Evolutionary conservation across 1,284 basidiomycete genomes (phyloP).

Genomic region (Heterobasidion occidentale): DNA sequence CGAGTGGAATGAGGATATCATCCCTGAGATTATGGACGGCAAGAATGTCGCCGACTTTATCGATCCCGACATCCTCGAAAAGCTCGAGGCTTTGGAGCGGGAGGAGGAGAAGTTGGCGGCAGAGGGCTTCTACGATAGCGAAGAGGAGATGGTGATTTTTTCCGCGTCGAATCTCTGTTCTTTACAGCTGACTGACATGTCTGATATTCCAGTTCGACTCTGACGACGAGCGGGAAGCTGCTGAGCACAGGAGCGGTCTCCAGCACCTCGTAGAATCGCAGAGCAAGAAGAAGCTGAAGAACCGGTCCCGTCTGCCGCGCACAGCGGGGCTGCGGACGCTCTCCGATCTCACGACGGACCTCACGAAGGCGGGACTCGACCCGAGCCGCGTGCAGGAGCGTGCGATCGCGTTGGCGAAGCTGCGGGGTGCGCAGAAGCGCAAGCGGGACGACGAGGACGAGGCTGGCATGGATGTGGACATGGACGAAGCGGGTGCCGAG

Average conservation of each 20-base stretch:
- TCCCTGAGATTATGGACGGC: slow-evolving; percentile 96
- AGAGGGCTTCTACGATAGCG: slow-evolving; percentile 92
- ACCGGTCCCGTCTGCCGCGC: slow-evolving; percentile 78
- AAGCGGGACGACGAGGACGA: slow-evolving; percentile 44
- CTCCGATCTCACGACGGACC: slow-evolving; percentile 72
- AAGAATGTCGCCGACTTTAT: slow-evolving; percentile 99
- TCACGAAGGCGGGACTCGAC: slow-evolving; percentile 87
- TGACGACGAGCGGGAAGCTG: slow-evolving; percentile 84
- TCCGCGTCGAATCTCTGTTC: slow-evolving; percentile 1
- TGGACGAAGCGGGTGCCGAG: slow-evolving; percentile 36
- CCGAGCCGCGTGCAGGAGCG: slow-evolving; percentile 85
- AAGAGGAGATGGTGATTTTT: slow-evolving; percentile 69
- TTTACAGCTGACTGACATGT: slow-evolving; percentile 1
- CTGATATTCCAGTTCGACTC: slow-evolving; percentile 62
- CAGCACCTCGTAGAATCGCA: slow-evolving; percentile 76
- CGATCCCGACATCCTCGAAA: slow-evolving; percentile 97
- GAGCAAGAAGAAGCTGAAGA: slow-evolving; percentile 84
- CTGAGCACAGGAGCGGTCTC: slow-evolving; percentile 56
- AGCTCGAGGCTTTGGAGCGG: slow-evolving; percentile 93
- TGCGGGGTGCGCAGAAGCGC: slow-evolving; percentile 67
- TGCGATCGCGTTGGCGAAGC: slow-evolving; percentile 78
- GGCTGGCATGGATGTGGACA: slow-evolving; percentile 35
- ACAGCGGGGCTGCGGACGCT: slow-evolving; percentile 86
- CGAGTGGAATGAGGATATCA: slow-evolving; percentile 93
- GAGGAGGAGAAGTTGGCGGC: slow-evolving; percentile 93